phyloP scores from a whole-genome alignment of 2,329 filamentous ascomycete species.

The Gaeumannomyces tritici region DNA sequence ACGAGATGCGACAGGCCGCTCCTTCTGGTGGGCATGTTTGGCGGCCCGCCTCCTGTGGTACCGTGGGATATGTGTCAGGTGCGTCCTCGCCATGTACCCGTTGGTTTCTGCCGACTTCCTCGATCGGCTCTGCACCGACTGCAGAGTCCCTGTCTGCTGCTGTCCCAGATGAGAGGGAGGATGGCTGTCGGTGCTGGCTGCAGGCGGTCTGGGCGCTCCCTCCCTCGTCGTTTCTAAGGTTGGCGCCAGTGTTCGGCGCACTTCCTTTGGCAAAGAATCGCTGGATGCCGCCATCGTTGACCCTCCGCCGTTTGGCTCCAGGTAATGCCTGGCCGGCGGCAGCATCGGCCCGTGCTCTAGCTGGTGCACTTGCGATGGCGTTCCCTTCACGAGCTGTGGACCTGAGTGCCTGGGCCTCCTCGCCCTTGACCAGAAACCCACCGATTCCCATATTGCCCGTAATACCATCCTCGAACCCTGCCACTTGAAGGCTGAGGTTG shows the following conservation, averaged over 20 bases:
- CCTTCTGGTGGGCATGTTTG: no score
- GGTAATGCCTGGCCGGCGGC: conserved; percentile 9
- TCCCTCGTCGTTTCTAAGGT: neutral
- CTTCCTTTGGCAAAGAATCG: conserved; percentile 41
- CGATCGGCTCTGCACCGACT: no score
- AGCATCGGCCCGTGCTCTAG: conserved; percentile 7
- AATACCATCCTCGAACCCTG: conserved; percentile 85
- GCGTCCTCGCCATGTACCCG: no score
- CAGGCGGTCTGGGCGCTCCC: neutral
- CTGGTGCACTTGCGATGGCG: conserved; percentile 9
- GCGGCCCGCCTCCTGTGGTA: no score
- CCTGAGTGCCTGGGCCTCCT: conserved; percentile 49
- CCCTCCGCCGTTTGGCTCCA: conserved; percentile 31
- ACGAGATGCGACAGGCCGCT: no score
- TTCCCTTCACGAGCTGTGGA: conserved; percentile 10
- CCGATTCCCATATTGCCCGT: conserved; percentile 79
- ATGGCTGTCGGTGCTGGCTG: no score
- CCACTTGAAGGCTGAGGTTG: conserved; percentile 81
- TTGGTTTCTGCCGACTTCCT: no score
- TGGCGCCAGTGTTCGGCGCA: neutral
- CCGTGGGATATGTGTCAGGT: no score
- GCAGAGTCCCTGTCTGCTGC: no score
- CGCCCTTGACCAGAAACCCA: conserved; percentile 70
- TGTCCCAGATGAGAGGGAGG: no score
- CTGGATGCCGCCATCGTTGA: conserved; percentile 41